Base-by-base conservation (phyloP, 805 yeast species). In the Candida insectorum region DNA sequence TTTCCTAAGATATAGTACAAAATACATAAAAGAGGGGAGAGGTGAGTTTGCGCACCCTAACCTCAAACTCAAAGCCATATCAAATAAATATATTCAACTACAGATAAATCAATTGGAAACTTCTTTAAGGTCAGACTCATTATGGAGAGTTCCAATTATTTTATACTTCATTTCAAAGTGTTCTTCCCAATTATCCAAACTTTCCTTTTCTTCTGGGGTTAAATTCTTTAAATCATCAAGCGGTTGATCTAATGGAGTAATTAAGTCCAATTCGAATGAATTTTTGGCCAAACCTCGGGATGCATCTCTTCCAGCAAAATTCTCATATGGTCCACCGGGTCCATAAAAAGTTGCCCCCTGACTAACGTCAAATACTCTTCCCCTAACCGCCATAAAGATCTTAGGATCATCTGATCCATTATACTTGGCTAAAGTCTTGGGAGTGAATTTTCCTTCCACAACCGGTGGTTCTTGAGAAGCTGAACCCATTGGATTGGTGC, bases 261-360 rank as follows among this genome's bases (percentile, higher is more conserved):
- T 54, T 69, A 70, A 34, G 67, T 60, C 74, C 15, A 66, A 44
- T 31, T 88, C 97, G 60, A 89, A 91, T 12, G 95, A 84, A 58
- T 88, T 89, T 48, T 75, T 65, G 1, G 96, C 96, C 36, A 91
- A 71, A 0, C 97, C 97, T 44, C 97, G 70, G 1, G 94, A 82
- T 3, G 97, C 97, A 61, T 91, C 97, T 46, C 85, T 82, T 2
- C 97, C 97, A 0, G 97, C 97, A 69, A 91, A 91, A 52, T 85
- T 86, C 26, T 85, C 79, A 60, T 91, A 91, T 0, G 96, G 95
- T 0, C 97, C 97, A 19, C 91, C 85, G 5, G 97, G 97, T 0
- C 97, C 97, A 58, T 91, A 91, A 54, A 91, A 89, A 29, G 75
- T 74, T 44, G 89, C 75, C 0, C 95, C 95, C 8, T 69, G 65